Evolutionary conservation across 2,329 filamentous ascomycete species (phyloP).

Genomic region (Colletotrichum abscissum): DNA sequence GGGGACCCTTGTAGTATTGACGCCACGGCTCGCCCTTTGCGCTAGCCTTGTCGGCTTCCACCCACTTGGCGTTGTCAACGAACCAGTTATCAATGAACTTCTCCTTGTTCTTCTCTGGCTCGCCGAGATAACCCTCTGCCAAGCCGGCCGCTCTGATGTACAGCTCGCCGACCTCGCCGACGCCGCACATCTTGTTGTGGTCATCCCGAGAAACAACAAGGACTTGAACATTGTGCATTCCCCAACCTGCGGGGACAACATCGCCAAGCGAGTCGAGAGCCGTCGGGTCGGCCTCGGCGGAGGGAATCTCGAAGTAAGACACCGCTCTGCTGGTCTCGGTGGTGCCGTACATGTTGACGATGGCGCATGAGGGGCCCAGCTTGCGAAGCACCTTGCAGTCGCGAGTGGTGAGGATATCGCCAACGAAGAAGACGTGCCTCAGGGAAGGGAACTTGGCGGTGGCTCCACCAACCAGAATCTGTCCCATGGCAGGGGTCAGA

Average conservation of each 20-base stretch:
- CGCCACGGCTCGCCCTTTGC: constrained; percentile 76
- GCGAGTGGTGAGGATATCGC: constrained; percentile 86
- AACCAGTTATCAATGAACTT: constrained; percentile 94
- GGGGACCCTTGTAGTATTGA: constrained; percentile 80
- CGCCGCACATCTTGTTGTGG: constrained; percentile 75
- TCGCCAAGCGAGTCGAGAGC: constrained; percentile 64
- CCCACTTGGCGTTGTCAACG: constrained; percentile 77
- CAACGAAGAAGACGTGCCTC: constrained; percentile 89
- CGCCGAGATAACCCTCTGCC: constrained; percentile 67
- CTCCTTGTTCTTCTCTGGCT: constrained; percentile 61
- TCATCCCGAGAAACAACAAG: constrained; percentile 81
- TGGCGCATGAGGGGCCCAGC: constrained; percentile 78
- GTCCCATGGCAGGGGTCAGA: constrained; percentile 95
- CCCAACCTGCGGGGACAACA: constrained; percentile 82
- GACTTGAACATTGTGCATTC: constrained; percentile 91
- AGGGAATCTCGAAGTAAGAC: constrained; percentile 84
- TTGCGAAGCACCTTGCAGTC: constrained; percentile 83
- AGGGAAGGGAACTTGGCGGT: constrained; percentile 80
- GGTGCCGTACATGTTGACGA: constrained; percentile 90
- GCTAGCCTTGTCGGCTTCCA: constrained; percentile 69
- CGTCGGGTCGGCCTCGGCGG: constrained; percentile 68
- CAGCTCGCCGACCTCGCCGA: constrained; percentile 88
- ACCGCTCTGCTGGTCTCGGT: constrained; percentile 88
- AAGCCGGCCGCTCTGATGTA: constrained; percentile 85
- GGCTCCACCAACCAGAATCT: constrained; percentile 90